Percentiles rank a stretch among this genome's conserved stretches.
These are phyloP conservation scores for Elsinoe fawcettii DNA, from an alignment of 2,329 filamentous ascomycete genomes.

Conservation along the genomic window DNA sequence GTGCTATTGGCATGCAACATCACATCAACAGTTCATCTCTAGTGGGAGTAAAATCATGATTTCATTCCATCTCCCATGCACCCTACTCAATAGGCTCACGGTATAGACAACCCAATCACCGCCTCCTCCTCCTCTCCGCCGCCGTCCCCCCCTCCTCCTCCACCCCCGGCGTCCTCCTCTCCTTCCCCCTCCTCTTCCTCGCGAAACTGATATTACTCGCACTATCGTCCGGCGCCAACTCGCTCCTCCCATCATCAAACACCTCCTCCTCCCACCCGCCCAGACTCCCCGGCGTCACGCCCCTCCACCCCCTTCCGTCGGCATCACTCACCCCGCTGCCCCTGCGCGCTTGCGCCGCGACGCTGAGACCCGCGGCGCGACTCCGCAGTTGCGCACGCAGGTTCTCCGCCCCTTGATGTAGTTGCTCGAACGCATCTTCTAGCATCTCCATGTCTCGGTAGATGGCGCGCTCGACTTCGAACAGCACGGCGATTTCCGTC, in stretches of 20 bases:
- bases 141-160: constrained; percentile 4
- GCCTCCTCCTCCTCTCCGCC: constrained; percentile 3
- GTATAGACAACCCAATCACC: neutral
- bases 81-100: neutral
- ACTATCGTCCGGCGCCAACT: constrained; percentile 67
- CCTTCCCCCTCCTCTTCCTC: constrained; percentile 56
- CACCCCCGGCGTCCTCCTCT: constrained; percentile 9
- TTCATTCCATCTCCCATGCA: neutral
- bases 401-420: constrained; percentile 77
- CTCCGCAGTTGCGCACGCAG: constrained; percentile 74
- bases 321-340: constrained; percentile 40
- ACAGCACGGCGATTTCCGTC: constrained; percentile 79
- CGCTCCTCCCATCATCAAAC: constrained; percentile 36
- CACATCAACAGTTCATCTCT: too few species aligned
- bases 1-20: too few species aligned
- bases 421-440: constrained; percentile 84
- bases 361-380: constrained; percentile 68
- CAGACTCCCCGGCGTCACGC: constrained; percentile 35
- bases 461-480: constrained; percentile 88
- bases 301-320: constrained; percentile 35
- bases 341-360: constrained; percentile 53
- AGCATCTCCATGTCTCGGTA: constrained; percentile 89
- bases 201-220: constrained; percentile 75
- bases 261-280: constrained; percentile 26
- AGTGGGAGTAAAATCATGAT: neutral